phyloP scores from a whole-genome alignment of 495 filamentous ascomycete genomes.

The Podospora anserina region DNA sequence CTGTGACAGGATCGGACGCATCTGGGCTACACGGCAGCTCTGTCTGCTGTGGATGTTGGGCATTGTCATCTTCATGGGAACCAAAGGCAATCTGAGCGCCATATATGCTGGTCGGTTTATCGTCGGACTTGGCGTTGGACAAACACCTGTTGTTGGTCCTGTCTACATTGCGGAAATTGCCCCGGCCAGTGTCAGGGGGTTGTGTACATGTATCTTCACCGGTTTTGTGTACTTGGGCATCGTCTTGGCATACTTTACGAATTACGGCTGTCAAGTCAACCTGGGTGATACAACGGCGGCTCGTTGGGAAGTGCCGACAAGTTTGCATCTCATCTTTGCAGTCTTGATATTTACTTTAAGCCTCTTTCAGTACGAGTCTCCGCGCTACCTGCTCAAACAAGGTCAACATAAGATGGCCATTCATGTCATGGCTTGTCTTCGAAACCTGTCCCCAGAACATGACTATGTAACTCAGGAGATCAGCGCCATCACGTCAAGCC shows the following conservation, averaged over 20 bases:
- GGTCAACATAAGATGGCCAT: conserved; percentile 47
- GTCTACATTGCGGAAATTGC: conserved; percentile 61
- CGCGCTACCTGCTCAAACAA: conserved; percentile 54
- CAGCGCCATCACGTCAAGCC: conserved; percentile 45
- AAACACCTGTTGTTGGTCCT: conserved; percentile 63
- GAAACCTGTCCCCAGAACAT: conserved; percentile 48
- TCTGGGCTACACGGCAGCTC: conserved; percentile 66
- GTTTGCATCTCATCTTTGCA: conserved; percentile 70
- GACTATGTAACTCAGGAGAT: conserved; percentile 52
- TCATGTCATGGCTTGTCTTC: conserved; percentile 46
- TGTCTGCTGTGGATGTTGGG: conserved; percentile 66
- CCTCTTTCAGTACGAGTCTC: conserved; percentile 62
- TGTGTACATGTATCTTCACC: conserved; percentile 68
- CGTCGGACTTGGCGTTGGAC: conserved; percentile 63
- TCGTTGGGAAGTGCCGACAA: conserved; percentile 64
- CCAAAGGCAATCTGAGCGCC: conserved; percentile 29
- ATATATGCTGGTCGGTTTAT: conserved; percentile 67
- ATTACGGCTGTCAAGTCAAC: conserved; percentile 58
- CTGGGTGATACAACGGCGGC: conserved; percentile 54
- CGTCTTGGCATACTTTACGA: conserved; percentile 57
- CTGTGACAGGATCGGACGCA: conserved; percentile 65
- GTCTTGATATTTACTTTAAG: conserved; percentile 62
- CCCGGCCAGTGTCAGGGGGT: conserved; percentile 59
- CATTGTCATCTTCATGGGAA: conserved; percentile 65
- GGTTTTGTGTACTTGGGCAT: conserved; percentile 62